Evolutionary conservation across 2,329 filamentous ascomycete genomes (phyloP).

Genomic region (Didymella exigua): DNA sequence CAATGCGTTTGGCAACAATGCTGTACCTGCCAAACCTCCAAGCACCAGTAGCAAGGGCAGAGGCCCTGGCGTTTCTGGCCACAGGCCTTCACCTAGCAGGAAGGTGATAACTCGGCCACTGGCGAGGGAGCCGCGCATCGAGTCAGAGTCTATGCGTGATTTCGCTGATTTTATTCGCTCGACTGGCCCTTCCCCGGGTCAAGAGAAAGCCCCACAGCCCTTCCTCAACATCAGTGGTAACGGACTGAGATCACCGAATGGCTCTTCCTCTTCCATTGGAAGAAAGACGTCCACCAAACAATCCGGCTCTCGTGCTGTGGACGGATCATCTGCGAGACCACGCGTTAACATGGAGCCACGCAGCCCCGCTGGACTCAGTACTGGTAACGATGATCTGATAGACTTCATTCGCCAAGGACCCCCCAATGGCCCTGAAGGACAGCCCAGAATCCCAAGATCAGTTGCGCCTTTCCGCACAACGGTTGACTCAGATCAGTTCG

Average conservation of each 20-base stretch:
- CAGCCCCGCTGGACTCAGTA: conserved; percentile 69
- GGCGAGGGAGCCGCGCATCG: conserved; percentile 75
- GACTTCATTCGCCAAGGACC: conserved; percentile 94
- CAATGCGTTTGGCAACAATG: conserved; percentile 36
- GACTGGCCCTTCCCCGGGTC: conserved; percentile 64
- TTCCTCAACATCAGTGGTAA: conserved; percentile 36
- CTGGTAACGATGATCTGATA: conserved; percentile 80
- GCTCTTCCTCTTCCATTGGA: conserved; percentile 35
- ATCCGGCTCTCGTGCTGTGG: conserved; percentile 16
- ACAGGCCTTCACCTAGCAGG: conserved; percentile 33
- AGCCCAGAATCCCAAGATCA: conserved; percentile 77
- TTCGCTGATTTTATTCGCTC: conserved; percentile 90
- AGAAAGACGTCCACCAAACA: conserved; percentile 38
- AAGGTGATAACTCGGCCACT: conserved; percentile 39
- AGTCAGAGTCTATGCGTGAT: conserved; percentile 74
- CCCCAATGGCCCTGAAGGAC: conserved; percentile 61
- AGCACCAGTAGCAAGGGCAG: conserved; percentile 19
- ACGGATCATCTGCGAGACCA: conserved; percentile 34
- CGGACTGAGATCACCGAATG: conserved; percentile 23
- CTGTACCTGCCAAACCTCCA: conserved; percentile 31
- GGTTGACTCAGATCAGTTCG: conserved; percentile 82
- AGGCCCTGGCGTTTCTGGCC: conserved; percentile 22
- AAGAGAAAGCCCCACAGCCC: conserved; percentile 42
- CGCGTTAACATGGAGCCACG: conserved; percentile 60
- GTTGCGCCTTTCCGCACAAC: conserved; percentile 85